Percentiles rank a stretch among this genome's conserved stretches.
Conservation (phyloP, 768 basidiomycete species). For the Macrolepiota albuminosa region DNA sequence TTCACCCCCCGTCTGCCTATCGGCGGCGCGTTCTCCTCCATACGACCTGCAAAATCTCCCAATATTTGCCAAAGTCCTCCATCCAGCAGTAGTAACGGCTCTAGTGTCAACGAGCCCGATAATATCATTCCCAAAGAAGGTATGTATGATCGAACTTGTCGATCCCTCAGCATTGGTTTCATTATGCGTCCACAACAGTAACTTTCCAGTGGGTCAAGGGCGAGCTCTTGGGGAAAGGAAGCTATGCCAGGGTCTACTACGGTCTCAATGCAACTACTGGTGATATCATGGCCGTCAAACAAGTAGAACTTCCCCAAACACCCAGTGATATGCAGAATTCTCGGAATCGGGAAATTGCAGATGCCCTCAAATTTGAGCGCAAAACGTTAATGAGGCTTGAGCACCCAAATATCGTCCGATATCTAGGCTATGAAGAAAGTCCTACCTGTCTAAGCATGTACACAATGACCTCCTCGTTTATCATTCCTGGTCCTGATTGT, state of each 20-base stretch:
- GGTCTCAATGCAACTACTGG: conserved; percentile 87
- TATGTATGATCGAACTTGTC: conserved; percentile 1
- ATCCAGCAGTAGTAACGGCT: not conserved
- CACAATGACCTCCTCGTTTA: conserved; percentile 20
- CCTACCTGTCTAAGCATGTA: conserved; percentile 74
- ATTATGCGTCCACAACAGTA: conserved; percentile 23
- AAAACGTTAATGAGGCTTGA: conserved; percentile 83
- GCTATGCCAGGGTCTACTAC: conserved; percentile 88
- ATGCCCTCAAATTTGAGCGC: conserved; percentile 82
- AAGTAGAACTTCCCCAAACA: conserved; percentile 82
- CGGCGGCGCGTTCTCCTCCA: not conserved
- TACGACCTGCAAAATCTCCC: not conserved
- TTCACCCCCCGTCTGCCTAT: conserved; percentile 4
- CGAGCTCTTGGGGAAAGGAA: conserved; percentile 90
- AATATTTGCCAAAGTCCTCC: not conserved
- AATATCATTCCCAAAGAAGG: conserved; percentile 11
- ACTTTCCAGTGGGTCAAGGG: conserved; percentile 93
- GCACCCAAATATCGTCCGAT: conserved; percentile 89
- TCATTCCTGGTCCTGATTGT: not conserved
- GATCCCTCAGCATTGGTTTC: not conserved
- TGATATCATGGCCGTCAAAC: conserved; percentile 94
- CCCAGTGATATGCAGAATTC: conserved; percentile 62
- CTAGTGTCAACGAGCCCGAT: not conserved
- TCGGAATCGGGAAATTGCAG: conserved; percentile 63
- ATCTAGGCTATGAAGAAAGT: conserved; percentile 84